These are phyloP conservation scores for Pythium coloratum DNA, from an alignment of 352 stramenopile genomes.

Conservation along the genomic window DNA sequence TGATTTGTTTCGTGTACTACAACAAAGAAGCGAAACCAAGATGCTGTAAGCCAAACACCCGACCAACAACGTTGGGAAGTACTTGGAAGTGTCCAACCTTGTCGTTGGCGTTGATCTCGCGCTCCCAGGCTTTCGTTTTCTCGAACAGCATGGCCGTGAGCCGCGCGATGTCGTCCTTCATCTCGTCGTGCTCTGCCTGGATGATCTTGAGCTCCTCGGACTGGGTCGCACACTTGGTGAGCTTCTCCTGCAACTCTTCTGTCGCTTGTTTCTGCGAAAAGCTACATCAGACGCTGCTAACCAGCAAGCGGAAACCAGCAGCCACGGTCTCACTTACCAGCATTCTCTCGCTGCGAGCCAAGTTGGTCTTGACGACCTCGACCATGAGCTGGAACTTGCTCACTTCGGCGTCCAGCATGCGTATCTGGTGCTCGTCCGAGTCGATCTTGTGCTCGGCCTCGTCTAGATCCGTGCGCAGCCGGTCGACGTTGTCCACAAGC, in stretches of 20 bases:
- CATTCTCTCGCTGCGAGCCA: constrained; percentile 43
- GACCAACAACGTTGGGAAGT: too few species aligned
- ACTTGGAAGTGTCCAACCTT: constrained; percentile 26
- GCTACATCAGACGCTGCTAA: neutral
- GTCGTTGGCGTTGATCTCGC: constrained; percentile 54
- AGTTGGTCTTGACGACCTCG: constrained; percentile 56
- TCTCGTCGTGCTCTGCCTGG: constrained; percentile 32
- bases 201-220: constrained; percentile 36
- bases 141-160: constrained; percentile 66
- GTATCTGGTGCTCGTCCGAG: constrained; percentile 62
- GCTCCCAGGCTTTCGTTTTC: constrained; percentile 74
- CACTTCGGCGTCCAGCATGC: constrained; percentile 60
- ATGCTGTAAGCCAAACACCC: too few species aligned
- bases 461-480: constrained; percentile 54
- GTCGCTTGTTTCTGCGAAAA: constrained; percentile 47
- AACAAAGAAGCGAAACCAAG: neutral
- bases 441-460: constrained; percentile 74
- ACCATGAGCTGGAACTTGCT: constrained; percentile 66
- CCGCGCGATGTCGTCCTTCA: constrained; percentile 53
- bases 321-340: constrained; percentile 34
- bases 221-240: constrained; percentile 34
- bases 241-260: constrained; percentile 51
- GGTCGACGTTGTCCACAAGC: constrained; percentile 41
- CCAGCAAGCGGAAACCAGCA: neutral
- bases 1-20: constrained; percentile 52